Base-by-base conservation (phyloP, 129 eudicot species). In the Tagetes erecta region DNA sequence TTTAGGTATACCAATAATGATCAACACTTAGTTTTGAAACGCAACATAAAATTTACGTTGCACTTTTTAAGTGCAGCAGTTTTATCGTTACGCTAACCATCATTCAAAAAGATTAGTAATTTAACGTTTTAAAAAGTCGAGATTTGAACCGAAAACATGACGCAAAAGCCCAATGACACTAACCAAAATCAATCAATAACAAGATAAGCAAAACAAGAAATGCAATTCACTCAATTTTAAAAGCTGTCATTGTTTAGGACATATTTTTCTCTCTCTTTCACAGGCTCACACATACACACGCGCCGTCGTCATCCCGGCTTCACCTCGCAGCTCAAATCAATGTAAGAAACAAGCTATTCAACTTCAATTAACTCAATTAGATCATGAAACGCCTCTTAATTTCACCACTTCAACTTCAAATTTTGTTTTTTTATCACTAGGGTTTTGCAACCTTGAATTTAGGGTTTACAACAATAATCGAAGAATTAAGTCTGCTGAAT, bases 401-500 rank as follows among this genome's bases (percentile, higher is more conserved):
- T 36, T 53, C 46, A 50, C 11, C 14, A 38, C 64, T 8, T 41
- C 12, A 37, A 37, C 51, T 63, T 14, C 1, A 30, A 13, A 35
- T 46, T 63, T 38, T 37, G n/a, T 2, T 6, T 45, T 52, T 52
- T 2, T 2, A 3, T 30, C 30, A 59, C 4, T 78, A 78, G 77
- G 77, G 67, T 50, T 78, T 78, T 78, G 72, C 52, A 63, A 62
- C 30, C 57, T 42, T 70, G 57, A 62, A 37, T 12, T 49, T 70
- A 78, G 82, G 82, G 77, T 78, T 78, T 71, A 63, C 77, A 71
- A 2, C 70, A n/a, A 68, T 36, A 58, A 68, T 37, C 44, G 39
- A 37, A 40, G 56, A 70, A 58, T 69, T 59, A 35, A 13, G 50
- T 51, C 57, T 9, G 57, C 44, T 51, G n/a, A 67, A 41, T 5